Percentiles rank a stretch among this genome's conserved stretches.
phyloP scores from a whole-genome alignment of 495 filamentous ascomycete genomes.

The Polyplosphaeria fusca region DNA sequence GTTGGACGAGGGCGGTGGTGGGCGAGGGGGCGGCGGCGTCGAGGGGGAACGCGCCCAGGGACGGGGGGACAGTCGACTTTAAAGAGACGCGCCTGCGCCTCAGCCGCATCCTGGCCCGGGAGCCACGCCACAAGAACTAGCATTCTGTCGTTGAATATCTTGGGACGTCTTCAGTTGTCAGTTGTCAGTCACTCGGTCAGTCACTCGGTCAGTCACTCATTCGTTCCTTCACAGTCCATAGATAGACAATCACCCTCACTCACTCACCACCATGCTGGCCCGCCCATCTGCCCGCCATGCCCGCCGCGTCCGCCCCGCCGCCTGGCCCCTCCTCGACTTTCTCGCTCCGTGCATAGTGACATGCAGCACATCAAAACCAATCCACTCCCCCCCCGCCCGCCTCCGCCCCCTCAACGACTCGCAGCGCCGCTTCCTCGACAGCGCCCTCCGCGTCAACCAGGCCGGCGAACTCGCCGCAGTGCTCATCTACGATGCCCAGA shows the following conservation, averaged over 20 bases:
- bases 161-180: too few relatives aligned
- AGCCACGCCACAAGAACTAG: too few relatives aligned
- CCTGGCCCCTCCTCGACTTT: conserved; percentile 33
- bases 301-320: not conserved
- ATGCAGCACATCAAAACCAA: conserved; percentile 11
- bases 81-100: not conserved
- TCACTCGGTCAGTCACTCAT: too few relatives aligned
- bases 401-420: conserved; percentile 3
- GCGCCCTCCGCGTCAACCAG: conserved; percentile 46
- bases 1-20: not conserved
- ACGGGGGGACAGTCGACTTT: not conserved
- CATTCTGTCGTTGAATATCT: too few relatives aligned
- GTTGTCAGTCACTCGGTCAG: too few relatives aligned
- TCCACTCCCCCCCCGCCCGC: not conserved
- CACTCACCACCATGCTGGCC: not conserved
- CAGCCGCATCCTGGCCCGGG: not conserved
- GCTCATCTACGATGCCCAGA: conserved; percentile 52
- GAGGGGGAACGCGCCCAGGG: not conserved
- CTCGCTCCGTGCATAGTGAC: conserved; percentile 32
- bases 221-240: too few relatives aligned
- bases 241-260: conserved; percentile 3
- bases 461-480: conserved; percentile 47
- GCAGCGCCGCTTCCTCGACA: conserved; percentile 17
- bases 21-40: not conserved
- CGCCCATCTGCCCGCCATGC: not conserved